Base-by-base conservation (phyloP, 1,139 yeast genomes). In the Suhomyces bokatorum region DNA sequence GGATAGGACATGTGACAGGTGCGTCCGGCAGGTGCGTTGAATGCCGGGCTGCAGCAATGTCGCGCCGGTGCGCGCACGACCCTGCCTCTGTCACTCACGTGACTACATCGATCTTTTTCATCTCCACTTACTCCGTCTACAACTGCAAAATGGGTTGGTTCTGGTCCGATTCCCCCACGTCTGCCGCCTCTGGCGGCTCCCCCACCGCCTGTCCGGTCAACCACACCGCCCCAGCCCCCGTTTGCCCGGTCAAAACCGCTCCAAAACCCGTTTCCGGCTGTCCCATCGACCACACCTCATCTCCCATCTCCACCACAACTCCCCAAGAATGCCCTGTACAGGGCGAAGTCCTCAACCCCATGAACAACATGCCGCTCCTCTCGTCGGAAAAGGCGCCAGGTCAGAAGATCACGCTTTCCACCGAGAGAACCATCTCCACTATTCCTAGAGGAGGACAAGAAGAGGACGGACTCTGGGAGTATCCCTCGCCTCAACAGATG, bases 401-500 rank as follows among this genome's bases (percentile, higher is more conserved):
- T 16, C 99, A 93, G 63, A 80, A 77, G 48, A 59, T 87, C 39
- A 80, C 78, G 29, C 73, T 93, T 35, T 90, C 97, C 6, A 87
- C 95, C 0, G 87, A 85, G 43, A 80, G 97, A 57, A 86, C 96
- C 3, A 66, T 84, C 35, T 88, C 97, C 10, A 70, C 90, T 4
- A 93, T 93, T 47, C 99, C 99, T 15, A 78, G 89, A 52, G 98
- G 98, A 22, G 80, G 76, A 32, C 61, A 66, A n/a, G 73, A 70
- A 3, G 77, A 70, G 22, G 80, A 79, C 49, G 91, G 95, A 0
- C 81, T 84, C 38, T 93, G 99, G 99, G 99, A 93, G 64, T 93
- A 95, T 63, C 99, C 99, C 2, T 89, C 97, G 2, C 99, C 99
- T 1, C 99, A 93, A 64, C 99, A 93, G 63, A 95, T 93, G 99